Percentiles rank a stretch among this genome's conserved stretches.
phyloP scores from a whole-genome alignment of 192 early-diverging fungal species.

The Chytriomyces confervae region DNA sequence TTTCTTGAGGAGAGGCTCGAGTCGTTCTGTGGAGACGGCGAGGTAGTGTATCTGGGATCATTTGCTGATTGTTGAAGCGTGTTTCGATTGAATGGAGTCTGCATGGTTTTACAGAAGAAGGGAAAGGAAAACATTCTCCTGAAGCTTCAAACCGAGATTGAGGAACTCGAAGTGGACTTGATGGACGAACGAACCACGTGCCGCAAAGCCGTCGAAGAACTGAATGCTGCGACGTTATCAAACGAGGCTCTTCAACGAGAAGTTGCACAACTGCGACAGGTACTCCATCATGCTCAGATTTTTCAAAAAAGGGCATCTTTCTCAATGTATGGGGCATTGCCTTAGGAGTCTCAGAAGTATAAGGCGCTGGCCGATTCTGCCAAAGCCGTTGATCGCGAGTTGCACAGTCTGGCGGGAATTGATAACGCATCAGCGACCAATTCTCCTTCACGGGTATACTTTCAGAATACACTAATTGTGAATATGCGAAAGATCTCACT shows the following conservation, averaged over 20 bases:
- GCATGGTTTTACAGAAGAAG: not conserved
- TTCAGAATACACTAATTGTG: no score
- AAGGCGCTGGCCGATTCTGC: slow-evolving; percentile 2
- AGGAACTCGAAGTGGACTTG: not conserved
- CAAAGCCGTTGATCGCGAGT: not conserved
- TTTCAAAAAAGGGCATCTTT: not conserved
- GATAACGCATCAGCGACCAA: not conserved
- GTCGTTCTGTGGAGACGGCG: not conserved
- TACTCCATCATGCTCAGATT: not conserved
- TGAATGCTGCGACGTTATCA: not conserved
- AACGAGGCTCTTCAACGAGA: slow-evolving; percentile 9
- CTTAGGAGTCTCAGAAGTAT: not conserved
- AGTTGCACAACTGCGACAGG: not conserved
- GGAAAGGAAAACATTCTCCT: not conserved
- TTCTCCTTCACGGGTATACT: not conserved
- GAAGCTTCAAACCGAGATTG: not conserved
- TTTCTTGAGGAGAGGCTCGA: slow-evolving; percentile 41
- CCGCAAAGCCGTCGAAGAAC: not conserved
- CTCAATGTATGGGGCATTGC: not conserved
- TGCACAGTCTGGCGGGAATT: not conserved
- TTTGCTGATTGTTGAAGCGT: no score
- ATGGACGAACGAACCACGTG: not conserved
- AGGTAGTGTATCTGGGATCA: no score
- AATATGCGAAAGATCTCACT: not conserved
- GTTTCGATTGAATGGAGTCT: no score